Evolutionary conservation across 305 asterid species (phyloP), one percentile per base, ranked within the genome.

Genomic region (Vinca major): DNA sequence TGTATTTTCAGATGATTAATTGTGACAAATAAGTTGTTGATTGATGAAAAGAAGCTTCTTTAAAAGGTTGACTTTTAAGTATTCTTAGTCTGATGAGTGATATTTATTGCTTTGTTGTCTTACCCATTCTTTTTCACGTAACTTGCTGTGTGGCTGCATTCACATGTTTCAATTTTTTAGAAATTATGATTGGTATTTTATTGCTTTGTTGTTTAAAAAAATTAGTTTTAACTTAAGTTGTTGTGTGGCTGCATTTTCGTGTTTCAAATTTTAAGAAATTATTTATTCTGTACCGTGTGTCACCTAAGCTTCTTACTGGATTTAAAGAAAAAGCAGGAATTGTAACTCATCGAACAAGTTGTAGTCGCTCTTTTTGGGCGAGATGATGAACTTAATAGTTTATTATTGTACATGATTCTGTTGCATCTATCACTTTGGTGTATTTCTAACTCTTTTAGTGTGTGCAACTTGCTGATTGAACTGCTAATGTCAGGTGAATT

Each of bases 401-500:
- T n/a, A 37, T 41, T n/a, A 53, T 56, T 33, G 43, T 57, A 51
- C 53, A 39, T 17, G 39, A 13, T 33, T 66, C 14, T 66, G 4
- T 63, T 45, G 1, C 16, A 20, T 13, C 6, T 57, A 33, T 17
- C 39, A 12, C 45, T 33, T 56, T 14, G 37, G 47, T 48, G 50
- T 17, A 45, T 68, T 44, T 58, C 20, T 58, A 58, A 58, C 19
- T 12, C 16, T 16, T 57, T 37, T 5, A 37, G 73, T 84, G 21
- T 70, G 52, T 72, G 66, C 56, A 71, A 65, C 56, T 73, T 66
- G 68, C 55, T 79, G 70, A 68, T 74, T 68, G 66, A 69, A 64
- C 72, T 75, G 64, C 76, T 70, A 76, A 71, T 76, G 72, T 69
- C 92, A 92, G 98, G 97, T 79, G 98, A 90, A 71, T 92, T 90